These are phyloP conservation scores for Pestalotiopsis sp. DNA, from an alignment of 2,329 filamentous ascomycete species.

Conservation along the genomic window DNA sequence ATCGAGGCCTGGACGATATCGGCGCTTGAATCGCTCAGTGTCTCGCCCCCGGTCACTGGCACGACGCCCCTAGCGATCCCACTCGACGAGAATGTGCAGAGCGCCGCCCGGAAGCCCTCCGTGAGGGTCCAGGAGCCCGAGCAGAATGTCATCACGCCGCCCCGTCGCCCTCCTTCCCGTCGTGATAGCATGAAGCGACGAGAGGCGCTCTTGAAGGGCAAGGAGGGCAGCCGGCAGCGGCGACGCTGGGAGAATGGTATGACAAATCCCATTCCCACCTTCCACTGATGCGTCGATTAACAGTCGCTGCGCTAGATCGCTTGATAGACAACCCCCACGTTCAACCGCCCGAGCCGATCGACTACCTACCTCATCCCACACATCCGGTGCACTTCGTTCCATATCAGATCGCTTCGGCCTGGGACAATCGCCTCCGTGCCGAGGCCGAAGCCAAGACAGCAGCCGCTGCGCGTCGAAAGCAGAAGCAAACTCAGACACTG, in stretches of 20 bases:
- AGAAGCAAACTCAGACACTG: conserved; percentile 44
- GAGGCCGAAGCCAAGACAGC: conserved; percentile 48
- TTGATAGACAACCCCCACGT: conserved; percentile 85
- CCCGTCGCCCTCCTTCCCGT: conserved; percentile 47
- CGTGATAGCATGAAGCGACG: conserved; percentile 63
- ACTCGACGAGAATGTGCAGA: conserved; percentile 59
- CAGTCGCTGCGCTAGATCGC: conserved; percentile 60
- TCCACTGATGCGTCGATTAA: not conserved
- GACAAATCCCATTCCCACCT: conserved; percentile 20
- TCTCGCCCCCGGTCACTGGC: conserved; percentile 59
- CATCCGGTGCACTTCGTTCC: conserved; percentile 78
- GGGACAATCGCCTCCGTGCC: conserved; percentile 46
- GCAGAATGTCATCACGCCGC: conserved; percentile 30
- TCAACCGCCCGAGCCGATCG: conserved; percentile 77
- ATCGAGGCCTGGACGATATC: conserved; percentile 70
- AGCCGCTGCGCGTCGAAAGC: conserved; percentile 41
- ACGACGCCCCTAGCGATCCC: conserved; percentile 73
- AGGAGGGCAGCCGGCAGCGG: conserved; percentile 83
- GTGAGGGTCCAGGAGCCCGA: conserved; percentile 30
- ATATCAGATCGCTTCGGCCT: conserved; percentile 74
- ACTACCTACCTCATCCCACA: conserved; percentile 84
- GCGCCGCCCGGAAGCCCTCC: conserved; percentile 26
- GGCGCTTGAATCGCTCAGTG: conserved; percentile 56
- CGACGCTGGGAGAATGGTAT: conserved; percentile 95
- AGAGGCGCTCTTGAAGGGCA: conserved; percentile 82